Conservation (phyloP, 179 eudicot genomes). For the Vitellaria paradoxa region DNA sequence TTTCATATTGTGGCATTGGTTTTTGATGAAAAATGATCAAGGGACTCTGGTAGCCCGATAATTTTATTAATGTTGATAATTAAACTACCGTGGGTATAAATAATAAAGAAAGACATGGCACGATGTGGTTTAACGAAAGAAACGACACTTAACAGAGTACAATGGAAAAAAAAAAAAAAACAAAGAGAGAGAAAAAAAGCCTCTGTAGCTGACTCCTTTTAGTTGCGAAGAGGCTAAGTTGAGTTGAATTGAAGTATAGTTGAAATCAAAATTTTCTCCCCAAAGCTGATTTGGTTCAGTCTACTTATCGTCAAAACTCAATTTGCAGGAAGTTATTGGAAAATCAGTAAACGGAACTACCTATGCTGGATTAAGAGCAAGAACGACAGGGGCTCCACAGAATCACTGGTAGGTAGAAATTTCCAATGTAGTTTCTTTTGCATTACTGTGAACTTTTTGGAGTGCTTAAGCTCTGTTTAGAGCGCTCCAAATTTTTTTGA, state of each 20-base stretch:
- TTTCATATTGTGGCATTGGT: neutral
- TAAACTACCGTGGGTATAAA: too few relatives aligned
- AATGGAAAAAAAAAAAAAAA: too few relatives aligned
- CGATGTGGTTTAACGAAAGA: too few relatives aligned
- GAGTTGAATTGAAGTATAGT: too few relatives aligned
- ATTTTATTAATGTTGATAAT: neutral
- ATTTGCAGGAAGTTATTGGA: constrained; percentile 80
- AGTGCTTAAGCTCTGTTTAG: neutral
- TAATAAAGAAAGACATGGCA: too few relatives aligned
- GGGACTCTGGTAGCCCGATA: neutral
- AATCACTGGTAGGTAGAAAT: constrained; percentile 72
- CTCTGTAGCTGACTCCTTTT: too few relatives aligned
- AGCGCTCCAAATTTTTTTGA: too few relatives aligned
- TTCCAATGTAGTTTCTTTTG: neutral
- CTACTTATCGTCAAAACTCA: neutral
- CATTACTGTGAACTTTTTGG: neutral
- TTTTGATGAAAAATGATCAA: neutral
- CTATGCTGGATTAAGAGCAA: constrained; percentile 90
- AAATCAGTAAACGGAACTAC: constrained; percentile 93
- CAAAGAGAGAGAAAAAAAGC: too few relatives aligned
- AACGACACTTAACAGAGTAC: too few relatives aligned
- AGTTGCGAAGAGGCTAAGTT: too few relatives aligned
- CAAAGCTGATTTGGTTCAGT: neutral
- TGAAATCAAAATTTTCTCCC: neutral
- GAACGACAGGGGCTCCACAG: constrained; percentile 99